Evolutionary conservation across 345 rosid genomes (phyloP).

Genomic region (Citrus cavaleriei): DNA sequence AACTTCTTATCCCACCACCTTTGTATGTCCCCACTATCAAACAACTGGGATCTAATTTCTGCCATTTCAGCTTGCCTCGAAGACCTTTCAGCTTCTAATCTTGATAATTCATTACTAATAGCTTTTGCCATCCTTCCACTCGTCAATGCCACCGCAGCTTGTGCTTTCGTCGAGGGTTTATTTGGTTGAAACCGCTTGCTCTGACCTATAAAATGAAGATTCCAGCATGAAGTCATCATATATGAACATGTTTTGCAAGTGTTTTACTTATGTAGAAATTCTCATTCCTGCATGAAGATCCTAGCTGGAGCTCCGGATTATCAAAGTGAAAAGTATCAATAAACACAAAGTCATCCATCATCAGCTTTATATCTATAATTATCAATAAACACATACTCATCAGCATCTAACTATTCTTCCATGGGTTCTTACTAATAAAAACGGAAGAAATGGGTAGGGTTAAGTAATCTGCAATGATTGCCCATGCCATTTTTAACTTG

Average conservation of each 20-base stretch:
- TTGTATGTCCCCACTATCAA: constrained; percentile 62
- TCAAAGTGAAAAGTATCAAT: neutral
- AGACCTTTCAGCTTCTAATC: constrained; percentile 57
- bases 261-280: neutral
- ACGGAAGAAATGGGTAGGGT: neutral
- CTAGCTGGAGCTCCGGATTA: neutral
- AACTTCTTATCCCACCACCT: constrained; percentile 65
- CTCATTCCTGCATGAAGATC: neutral
- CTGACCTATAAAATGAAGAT: constrained; percentile 47
- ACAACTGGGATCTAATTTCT: constrained; percentile 58
- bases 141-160: constrained; percentile 73
- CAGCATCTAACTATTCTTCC: neutral
- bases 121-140: constrained; percentile 74
- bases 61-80: constrained; percentile 49
- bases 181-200: constrained; percentile 77
- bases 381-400: neutral
- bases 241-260: neutral
- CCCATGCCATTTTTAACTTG: neutral
- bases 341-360: neutral
- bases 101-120: constrained; percentile 50
- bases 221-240: constrained; percentile 1
- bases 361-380: neutral
- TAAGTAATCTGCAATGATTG: neutral
- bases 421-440: neutral
- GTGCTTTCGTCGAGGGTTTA: constrained; percentile 82